These are phyloP conservation scores for Komagataella pseudopastoris DNA, from an alignment of 805 yeast species.

Conservation along the genomic window DNA sequence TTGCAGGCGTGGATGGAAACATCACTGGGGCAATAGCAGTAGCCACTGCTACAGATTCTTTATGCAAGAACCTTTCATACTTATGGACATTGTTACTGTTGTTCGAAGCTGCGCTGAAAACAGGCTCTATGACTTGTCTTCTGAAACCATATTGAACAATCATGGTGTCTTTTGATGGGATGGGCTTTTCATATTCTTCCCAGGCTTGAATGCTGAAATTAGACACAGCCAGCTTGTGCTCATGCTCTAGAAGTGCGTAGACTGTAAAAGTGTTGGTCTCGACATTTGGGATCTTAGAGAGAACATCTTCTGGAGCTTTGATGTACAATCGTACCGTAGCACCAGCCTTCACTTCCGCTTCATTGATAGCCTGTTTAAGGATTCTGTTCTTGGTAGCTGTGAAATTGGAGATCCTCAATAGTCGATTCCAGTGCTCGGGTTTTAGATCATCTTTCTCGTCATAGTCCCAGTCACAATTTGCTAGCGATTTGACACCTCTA, in stretches of 20 bases:
- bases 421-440: conserved; percentile 69
- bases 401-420: conserved; percentile 63
- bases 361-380: conserved; percentile 39
- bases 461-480: conserved; percentile 75
- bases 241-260: conserved; percentile 71
- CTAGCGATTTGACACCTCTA: conserved; percentile 77
- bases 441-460: conserved; percentile 63
- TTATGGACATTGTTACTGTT: conserved; percentile 80
- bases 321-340: conserved; percentile 46
- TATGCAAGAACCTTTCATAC: conserved; percentile 72
- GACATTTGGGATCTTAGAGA: conserved; percentile 30
- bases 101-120: conserved; percentile 68
- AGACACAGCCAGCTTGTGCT: conserved; percentile 73
- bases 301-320: conserved; percentile 35
- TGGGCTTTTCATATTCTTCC: conserved; percentile 81
- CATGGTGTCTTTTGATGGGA: conserved; percentile 70
- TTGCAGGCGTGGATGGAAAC: conserved; percentile 74
- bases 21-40: conserved; percentile 81
- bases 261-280: conserved; percentile 39
- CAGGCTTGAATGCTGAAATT: conserved; percentile 76
- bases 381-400: conserved; percentile 62
- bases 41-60: conserved; percentile 62
- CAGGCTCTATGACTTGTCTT: conserved; percentile 69
- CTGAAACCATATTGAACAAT: conserved; percentile 91
- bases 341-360: conserved; percentile 46